These are phyloP conservation scores for Erodium chrysanthum DNA, from an alignment of 441 rosid genomes.

Conservation along the genomic window DNA sequence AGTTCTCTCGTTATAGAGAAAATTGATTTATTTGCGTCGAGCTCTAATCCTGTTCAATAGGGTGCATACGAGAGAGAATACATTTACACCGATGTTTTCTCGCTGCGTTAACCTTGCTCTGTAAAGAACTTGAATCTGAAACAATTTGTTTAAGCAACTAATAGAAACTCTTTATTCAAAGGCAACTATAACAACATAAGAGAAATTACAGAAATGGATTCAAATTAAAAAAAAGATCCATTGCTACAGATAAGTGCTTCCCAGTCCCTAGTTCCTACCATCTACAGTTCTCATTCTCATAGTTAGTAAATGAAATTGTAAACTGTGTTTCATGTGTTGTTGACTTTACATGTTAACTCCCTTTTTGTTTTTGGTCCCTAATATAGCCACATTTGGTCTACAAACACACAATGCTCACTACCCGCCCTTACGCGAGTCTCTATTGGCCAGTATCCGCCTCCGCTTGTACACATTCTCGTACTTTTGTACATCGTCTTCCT, in stretches of 20 bases:
- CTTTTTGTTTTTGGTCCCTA: background rate
- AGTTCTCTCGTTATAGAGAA: too few species aligned
- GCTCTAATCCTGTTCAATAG: too few species aligned
- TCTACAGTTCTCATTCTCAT: background rate
- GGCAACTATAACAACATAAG: background rate
- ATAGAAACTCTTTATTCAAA: too few species aligned
- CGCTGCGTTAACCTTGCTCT: too few species aligned
- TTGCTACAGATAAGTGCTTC: background rate
- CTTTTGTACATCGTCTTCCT: background rate
- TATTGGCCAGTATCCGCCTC: constrained; percentile 19
- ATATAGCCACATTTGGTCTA: background rate
- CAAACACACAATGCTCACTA: background rate
- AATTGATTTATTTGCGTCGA: too few species aligned
- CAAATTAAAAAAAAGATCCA: background rate
- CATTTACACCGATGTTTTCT: too few species aligned
- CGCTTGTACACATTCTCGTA: constrained; percentile 19
- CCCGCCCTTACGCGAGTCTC: constrained; percentile 14
- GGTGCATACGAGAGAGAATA: too few species aligned
- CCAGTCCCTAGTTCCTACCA: background rate
- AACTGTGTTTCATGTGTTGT: background rate
- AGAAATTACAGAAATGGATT: background rate
- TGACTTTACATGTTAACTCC: background rate
- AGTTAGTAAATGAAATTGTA: background rate
- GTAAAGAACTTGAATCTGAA: too few species aligned
- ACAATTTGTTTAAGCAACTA: background rate